Conservation (phyloP, 2,329 filamentous ascomycete species). For the Pezicula neosporulosa region DNA sequence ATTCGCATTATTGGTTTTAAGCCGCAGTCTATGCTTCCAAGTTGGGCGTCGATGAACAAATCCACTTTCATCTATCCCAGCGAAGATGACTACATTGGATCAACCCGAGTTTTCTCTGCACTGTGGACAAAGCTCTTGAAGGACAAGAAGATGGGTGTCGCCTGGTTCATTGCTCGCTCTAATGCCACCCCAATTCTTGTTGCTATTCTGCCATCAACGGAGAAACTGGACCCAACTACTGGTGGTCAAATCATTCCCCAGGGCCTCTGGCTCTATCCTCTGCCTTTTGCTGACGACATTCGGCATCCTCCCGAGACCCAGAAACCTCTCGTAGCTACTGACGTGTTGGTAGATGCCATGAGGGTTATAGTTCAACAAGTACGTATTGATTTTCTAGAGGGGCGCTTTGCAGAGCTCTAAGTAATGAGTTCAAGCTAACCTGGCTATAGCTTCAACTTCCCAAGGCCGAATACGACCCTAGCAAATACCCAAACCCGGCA, state of each 20-base stretch:
- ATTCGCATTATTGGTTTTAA: conserved; percentile 96
- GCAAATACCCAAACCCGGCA: conserved; percentile 85
- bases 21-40: conserved; percentile 65
- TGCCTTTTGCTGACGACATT: conserved; percentile 89
- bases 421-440: not conserved
- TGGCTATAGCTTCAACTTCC: conserved; percentile 70
- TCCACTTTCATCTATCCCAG: conserved; percentile 92
- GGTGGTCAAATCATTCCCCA: conserved; percentile 71
- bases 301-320: conserved; percentile 66
- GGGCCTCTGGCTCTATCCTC: conserved; percentile 82
- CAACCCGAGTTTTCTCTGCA: conserved; percentile 87
- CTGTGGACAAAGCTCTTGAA: conserved; percentile 82
- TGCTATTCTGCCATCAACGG: conserved; percentile 74
- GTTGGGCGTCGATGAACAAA: conserved; percentile 83
- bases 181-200: conserved; percentile 79
- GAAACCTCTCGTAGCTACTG: conserved; percentile 54
- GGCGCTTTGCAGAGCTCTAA: not conserved
- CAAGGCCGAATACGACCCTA: conserved; percentile 77
- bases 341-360: conserved; percentile 78
- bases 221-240: conserved; percentile 59
- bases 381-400: not conserved
- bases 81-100: conserved; percentile 85
- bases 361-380: conserved; percentile 68
- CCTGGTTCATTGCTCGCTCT: conserved; percentile 82
- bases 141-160: conserved; percentile 76